These are phyloP conservation scores for Wallacemonas sp. DNA, from an alignment of 208 protist species.

Conservation along the genomic window DNA sequence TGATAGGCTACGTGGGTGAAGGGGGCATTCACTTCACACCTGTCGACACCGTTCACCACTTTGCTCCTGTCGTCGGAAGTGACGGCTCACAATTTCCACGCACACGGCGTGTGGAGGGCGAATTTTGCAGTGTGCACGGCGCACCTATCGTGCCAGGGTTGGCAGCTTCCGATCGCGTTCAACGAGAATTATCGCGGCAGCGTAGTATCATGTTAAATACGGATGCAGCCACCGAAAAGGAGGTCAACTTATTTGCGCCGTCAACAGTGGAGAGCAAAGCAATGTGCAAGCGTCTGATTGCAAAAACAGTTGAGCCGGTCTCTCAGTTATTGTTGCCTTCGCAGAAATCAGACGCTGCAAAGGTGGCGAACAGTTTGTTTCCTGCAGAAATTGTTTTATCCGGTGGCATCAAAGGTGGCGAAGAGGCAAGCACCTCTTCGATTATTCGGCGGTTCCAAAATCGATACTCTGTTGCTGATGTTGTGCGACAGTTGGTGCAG, in stretches of 20 bases:
- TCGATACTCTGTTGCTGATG: slow-evolving; percentile 39
- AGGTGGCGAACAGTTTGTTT: slow-evolving; percentile 69
- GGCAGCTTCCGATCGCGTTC: slow-evolving; percentile 50
- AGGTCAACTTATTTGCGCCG: slow-evolving; percentile 49
- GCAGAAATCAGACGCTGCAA: background rate
- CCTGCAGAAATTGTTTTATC: slow-evolving; percentile 75
- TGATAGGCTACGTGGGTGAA: slow-evolving; percentile 46
- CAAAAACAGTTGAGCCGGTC: slow-evolving; percentile 31
- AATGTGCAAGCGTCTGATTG: slow-evolving; percentile 39
- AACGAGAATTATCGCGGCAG: slow-evolving; percentile 71
- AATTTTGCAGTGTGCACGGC: slow-evolving; percentile 20
- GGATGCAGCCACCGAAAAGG: slow-evolving; percentile 48
- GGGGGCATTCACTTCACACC: slow-evolving; percentile 72
- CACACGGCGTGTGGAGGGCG: background rate
- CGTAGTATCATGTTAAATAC: slow-evolving; percentile 70
- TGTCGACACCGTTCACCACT: slow-evolving; percentile 51
- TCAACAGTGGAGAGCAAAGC: slow-evolving; percentile 58
- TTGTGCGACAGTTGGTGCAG: slow-evolving; percentile 50
- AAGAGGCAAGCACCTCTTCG: slow-evolving; percentile 29
- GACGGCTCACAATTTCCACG: background rate
- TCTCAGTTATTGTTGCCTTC: background rate
- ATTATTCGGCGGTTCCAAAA: slow-evolving; percentile 69
- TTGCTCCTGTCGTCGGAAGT: slow-evolving; percentile 34
- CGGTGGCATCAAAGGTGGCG: slow-evolving; percentile 73
- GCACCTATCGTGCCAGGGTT: slow-evolving; percentile 49